A percentile compares a stretch with the other conserved stretches of the same genome.
Conservation (phyloP, 2,329 filamentous ascomycete genomes). For the Paraconiothyrium brasiliense region DNA sequence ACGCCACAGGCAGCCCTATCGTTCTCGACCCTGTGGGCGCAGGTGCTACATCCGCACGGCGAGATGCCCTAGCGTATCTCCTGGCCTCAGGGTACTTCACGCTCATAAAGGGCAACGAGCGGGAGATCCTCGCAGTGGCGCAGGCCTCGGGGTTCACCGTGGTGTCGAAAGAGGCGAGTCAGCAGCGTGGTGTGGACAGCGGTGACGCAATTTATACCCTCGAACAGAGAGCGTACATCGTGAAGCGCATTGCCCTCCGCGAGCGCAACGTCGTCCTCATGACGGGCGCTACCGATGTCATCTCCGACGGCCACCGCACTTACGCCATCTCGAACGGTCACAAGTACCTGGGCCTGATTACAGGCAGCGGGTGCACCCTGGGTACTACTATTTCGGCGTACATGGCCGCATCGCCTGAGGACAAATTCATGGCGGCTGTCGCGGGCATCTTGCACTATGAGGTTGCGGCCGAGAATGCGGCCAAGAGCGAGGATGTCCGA, state of each 20-base stretch:
- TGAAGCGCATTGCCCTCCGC: slow-evolving; percentile 70
- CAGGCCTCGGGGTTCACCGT: slow-evolving; percentile 58
- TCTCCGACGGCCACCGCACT: slow-evolving; percentile 77
- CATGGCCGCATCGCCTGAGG: slow-evolving; percentile 67
- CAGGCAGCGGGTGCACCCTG: slow-evolving; percentile 81
- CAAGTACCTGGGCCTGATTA: slow-evolving; percentile 73
- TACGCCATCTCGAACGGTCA: slow-evolving; percentile 81
- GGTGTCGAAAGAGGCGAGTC: slow-evolving; percentile 42
- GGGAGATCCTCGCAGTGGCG: slow-evolving; percentile 80
- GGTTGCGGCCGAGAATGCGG: slow-evolving; percentile 76
- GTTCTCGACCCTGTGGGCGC: slow-evolving; percentile 91
- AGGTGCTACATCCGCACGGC: slow-evolving; percentile 80
- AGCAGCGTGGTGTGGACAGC: slow-evolving; percentile 88
- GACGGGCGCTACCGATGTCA: slow-evolving; percentile 80
- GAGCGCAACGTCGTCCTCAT: slow-evolving; percentile 80
- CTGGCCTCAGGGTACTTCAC: slow-evolving; percentile 80
- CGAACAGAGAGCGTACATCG: slow-evolving; percentile 69
- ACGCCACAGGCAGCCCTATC: slow-evolving; percentile 76
- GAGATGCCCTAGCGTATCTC: slow-evolving; percentile 74
- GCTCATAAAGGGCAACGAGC: slow-evolving; percentile 93
- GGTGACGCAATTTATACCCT: slow-evolving; percentile 63
- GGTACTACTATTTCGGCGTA: slow-evolving; percentile 83
- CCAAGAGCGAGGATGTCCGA: slow-evolving; percentile 66
- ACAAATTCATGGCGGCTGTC: slow-evolving; percentile 76
- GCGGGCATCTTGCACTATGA: slow-evolving; percentile 82